These are phyloP conservation scores for Decorospora gaudefroyi DNA, from an alignment of 2,329 filamentous ascomycete species.

Conservation along the genomic window DNA sequence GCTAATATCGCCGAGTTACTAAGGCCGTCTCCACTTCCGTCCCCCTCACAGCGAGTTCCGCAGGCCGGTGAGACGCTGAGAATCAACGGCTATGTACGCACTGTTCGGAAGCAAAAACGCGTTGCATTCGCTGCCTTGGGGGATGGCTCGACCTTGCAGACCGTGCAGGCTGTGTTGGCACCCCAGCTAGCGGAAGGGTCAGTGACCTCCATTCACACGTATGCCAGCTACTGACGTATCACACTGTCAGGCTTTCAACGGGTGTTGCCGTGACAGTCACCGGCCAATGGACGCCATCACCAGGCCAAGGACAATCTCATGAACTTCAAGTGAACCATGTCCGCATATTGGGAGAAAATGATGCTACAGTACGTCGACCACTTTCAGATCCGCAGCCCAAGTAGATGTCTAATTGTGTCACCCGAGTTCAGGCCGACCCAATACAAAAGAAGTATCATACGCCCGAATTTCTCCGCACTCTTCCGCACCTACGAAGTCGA, in stretches of 20 bases:
- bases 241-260: constrained; percentile 68
- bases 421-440: constrained; percentile 71
- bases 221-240: constrained; percentile 21
- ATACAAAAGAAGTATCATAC: constrained; percentile 97
- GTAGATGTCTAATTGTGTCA: constrained; percentile 24
- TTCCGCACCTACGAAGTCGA: constrained; percentile 84
- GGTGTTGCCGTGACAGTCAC: constrained; percentile 78
- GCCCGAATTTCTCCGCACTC: constrained; percentile 81
- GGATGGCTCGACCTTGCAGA: constrained; percentile 80
- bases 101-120: constrained; percentile 83
- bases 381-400: constrained; percentile 2
- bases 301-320: constrained; percentile 70
- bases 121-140: constrained; percentile 81
- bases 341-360: constrained; percentile 73
- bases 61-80: constrained; percentile 36
- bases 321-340: constrained; percentile 78
- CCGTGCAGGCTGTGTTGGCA: constrained; percentile 79
- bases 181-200: constrained; percentile 74
- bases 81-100: constrained; percentile 79
- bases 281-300: constrained; percentile 76
- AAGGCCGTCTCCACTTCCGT: constrained; percentile 54
- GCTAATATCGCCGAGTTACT: constrained; percentile 56
- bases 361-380: constrained; percentile 70
- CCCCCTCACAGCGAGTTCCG: constrained; percentile 54
- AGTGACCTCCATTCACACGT: constrained; percentile 41